Evolutionary conservation across 2,329 filamentous ascomycete genomes (phyloP).

Genomic region (Aspergillus awamori): DNA sequence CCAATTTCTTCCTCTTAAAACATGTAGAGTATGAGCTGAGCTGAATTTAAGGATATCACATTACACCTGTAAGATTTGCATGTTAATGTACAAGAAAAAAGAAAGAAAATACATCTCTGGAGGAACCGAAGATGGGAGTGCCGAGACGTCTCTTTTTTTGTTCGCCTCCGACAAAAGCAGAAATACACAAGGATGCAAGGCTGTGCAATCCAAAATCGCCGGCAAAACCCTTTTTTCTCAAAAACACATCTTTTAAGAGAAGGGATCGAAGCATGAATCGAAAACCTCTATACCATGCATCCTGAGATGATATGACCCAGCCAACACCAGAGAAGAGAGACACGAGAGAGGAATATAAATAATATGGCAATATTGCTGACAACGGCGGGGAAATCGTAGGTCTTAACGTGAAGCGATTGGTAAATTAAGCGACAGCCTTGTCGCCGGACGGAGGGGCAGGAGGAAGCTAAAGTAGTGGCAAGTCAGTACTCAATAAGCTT

Average conservation of each 20-base stretch:
- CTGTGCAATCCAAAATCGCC: slow-evolving; percentile 32
- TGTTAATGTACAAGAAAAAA: slow-evolving; percentile 39
- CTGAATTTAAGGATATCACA: slow-evolving; percentile 19
- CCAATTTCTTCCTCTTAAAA: too few species aligned
- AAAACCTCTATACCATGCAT: slow-evolving; percentile 42
- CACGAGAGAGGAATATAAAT: slow-evolving; percentile 31
- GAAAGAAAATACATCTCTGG: slow-evolving; percentile 21
- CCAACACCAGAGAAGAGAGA: slow-evolving; percentile 47
- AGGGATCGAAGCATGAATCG: slow-evolving; percentile 31
- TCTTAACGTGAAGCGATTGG: slow-evolving; percentile 12
- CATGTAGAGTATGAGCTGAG: neutral
- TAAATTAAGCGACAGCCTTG: slow-evolving; percentile 40
- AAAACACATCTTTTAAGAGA: slow-evolving; percentile 27
- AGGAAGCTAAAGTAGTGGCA: slow-evolving; percentile 33
- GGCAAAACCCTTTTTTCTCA: slow-evolving; percentile 32
- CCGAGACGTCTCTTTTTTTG: slow-evolving; percentile 24
- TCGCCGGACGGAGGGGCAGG: slow-evolving; percentile 40
- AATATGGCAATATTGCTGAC: slow-evolving; percentile 25
- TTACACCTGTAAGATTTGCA: slow-evolving; percentile 35
- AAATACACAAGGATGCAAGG: slow-evolving; percentile 28
- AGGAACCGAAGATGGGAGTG: slow-evolving; percentile 12
- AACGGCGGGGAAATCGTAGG: slow-evolving; percentile 18
- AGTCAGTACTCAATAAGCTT: neutral
- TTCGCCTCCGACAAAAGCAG: slow-evolving; percentile 14
- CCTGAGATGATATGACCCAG: slow-evolving; percentile 36